Percentiles rank a stretch among this genome's conserved stretches.
Evolutionary conservation across 768 basidiomycete genomes (phyloP).

Genomic region (Cubamyces sp.): DNA sequence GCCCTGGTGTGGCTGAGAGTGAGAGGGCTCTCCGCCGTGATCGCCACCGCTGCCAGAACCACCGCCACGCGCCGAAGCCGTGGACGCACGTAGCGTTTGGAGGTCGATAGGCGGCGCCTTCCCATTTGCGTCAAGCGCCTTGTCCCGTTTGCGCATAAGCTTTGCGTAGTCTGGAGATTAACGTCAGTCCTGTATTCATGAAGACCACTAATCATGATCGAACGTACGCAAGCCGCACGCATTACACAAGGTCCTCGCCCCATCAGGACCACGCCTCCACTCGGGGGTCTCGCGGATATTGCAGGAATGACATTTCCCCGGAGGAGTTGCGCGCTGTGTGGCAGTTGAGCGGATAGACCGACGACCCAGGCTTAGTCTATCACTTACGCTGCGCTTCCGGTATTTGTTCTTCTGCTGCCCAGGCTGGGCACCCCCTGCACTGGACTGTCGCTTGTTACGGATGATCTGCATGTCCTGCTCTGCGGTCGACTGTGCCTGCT

Average conservation of each 20-base stretch:
- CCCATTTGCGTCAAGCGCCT: constrained; percentile 55
- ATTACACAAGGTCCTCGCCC: constrained; percentile 82
- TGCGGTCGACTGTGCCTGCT: constrained; percentile 59
- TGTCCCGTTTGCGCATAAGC: constrained; percentile 78
- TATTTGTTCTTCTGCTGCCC: constrained; percentile 78
- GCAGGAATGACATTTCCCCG: constrained; percentile 87
- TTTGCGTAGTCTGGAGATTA: constrained; percentile 72
- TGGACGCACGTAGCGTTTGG: constrained; percentile 71
- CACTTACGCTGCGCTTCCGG: constrained; percentile 80
- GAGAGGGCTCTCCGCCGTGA: constrained; percentile 21
- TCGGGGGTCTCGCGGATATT: constrained; percentile 89
- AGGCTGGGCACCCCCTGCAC: constrained; percentile 53
- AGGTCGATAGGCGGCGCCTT: constrained; percentile 65
- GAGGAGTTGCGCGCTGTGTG: constrained; percentile 77
- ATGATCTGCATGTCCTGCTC: constrained; percentile 88
- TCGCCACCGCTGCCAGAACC: constrained; percentile 9
- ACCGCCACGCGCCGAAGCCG: constrained; percentile 32
- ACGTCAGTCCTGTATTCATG: neutral
- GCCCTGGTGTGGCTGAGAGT: constrained; percentile 14
- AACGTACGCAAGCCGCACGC: constrained; percentile 83
- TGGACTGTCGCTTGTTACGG: constrained; percentile 75
- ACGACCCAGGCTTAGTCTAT: constrained; percentile 15
- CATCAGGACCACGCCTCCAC: constrained; percentile 85
- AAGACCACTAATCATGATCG: constrained; percentile 15
- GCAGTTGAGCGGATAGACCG: constrained; percentile 27